Conservation (phyloP, 2,329 filamentous ascomycete genomes). For the Xylariaceae sp. region DNA sequence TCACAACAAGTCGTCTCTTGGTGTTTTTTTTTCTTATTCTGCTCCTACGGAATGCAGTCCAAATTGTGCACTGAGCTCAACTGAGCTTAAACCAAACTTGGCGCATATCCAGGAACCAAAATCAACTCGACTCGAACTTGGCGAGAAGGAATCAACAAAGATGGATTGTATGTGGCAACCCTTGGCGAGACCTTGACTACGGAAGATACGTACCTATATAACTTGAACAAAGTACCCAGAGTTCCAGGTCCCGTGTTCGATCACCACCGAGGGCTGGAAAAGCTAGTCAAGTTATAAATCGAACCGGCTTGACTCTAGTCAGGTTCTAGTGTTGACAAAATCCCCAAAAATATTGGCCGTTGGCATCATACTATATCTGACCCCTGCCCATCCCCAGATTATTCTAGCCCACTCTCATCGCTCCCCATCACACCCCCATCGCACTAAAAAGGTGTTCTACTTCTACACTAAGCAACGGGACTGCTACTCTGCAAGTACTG, state of each 20-base stretch:
- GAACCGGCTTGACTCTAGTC: constrained; percentile 4
- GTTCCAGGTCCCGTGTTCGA: too few relatives aligned
- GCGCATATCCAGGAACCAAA: neutral
- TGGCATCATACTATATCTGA: too few relatives aligned
- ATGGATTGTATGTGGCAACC: constrained; percentile 17
- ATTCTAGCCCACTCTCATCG: constrained; percentile 8
- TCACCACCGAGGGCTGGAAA: too few relatives aligned
- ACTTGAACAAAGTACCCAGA: too few relatives aligned
- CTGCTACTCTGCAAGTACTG: too few relatives aligned
- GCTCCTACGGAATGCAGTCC: neutral
- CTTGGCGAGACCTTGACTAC: too few relatives aligned
- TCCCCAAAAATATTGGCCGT: too few relatives aligned
- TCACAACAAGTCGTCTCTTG: too few relatives aligned
- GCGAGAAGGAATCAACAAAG: constrained; percentile 9
- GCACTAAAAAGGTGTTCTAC: constrained; percentile 9
- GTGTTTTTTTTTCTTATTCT: too few relatives aligned
- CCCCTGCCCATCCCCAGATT: constrained; percentile 17
- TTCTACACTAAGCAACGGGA: constrained; percentile 8
- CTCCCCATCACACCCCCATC: constrained; percentile 8
- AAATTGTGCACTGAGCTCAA: too few relatives aligned
- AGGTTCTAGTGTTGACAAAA: too few relatives aligned
- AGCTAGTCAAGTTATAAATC: too few relatives aligned
- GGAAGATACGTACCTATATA: constrained; percentile 5
- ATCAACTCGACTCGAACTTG: neutral
- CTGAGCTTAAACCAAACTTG: neutral